These are phyloP conservation scores for Dothiorella sarmentorum DNA, from an alignment of 2,329 filamentous ascomycete genomes.

Conservation along the genomic window DNA sequence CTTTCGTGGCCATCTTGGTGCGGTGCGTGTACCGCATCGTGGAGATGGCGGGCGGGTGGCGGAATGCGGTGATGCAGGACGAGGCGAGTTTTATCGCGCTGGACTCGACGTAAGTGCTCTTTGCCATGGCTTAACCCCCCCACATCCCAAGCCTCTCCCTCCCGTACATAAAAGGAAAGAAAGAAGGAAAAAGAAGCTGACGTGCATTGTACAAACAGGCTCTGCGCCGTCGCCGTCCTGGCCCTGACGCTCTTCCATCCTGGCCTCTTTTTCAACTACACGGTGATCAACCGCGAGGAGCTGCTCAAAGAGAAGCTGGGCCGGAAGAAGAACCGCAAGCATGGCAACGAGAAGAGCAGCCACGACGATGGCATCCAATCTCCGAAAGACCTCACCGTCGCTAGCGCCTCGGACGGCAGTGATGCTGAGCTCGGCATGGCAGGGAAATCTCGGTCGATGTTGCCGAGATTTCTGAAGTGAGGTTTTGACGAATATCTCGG, in stretches of 20 bases:
- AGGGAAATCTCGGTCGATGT: not conserved
- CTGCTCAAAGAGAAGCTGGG: not conserved
- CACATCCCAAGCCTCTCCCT: too few species aligned
- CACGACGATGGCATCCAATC: not conserved
- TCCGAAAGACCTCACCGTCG: not conserved
- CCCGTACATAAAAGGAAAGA: too few species aligned
- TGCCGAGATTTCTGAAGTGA: not conserved
- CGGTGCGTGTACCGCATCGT: slow-evolving; percentile 40
- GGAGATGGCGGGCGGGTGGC: slow-evolving; percentile 32
- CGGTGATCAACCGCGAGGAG: not conserved
- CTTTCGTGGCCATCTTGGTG: slow-evolving; percentile 33
- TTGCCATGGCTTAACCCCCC: too few species aligned
- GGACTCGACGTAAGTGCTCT: not conserved
- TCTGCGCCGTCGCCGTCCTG: slow-evolving; percentile 36
- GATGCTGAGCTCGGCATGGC: not conserved
- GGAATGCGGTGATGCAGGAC: slow-evolving; percentile 50
- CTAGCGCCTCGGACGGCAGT: not conserved
- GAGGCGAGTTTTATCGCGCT: slow-evolving; percentile 40
- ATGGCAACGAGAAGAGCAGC: not conserved
- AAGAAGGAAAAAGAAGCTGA: too few species aligned
- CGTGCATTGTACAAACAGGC: too few species aligned
- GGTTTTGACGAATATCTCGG: too few species aligned
- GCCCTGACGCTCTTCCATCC: slow-evolving; percentile 49
- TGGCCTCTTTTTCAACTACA: slow-evolving; percentile 8
- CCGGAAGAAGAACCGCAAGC: not conserved